Percentiles rank a stretch among this genome's conserved stretches.
phyloP scores from a whole-genome alignment of 2,329 filamentous ascomycete species.

The Byssoonygena ceratinophila region DNA sequence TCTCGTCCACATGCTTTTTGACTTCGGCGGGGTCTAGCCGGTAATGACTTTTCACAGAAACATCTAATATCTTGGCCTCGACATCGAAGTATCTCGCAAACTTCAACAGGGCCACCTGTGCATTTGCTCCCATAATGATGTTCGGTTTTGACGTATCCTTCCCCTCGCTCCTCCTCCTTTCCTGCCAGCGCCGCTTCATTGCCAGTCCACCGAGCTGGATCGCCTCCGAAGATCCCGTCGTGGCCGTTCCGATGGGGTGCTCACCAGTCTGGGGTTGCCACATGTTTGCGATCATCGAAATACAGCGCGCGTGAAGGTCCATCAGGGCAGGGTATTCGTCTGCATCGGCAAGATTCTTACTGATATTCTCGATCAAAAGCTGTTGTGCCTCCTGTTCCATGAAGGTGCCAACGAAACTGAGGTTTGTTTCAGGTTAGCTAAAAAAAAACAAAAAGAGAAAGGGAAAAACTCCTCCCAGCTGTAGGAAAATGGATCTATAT shows the following conservation, averaged over 20 bases:
- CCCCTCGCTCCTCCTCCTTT: constrained; percentile 48
- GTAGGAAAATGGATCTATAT: too few species aligned
- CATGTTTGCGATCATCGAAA: constrained; percentile 57
- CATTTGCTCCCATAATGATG: constrained; percentile 64
- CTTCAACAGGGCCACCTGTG: constrained; percentile 62
- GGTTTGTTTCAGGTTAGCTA: neutral
- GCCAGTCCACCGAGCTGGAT: constrained; percentile 60
- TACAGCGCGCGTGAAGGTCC: constrained; percentile 55
- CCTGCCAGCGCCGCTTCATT: constrained; percentile 67
- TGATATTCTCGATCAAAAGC: constrained; percentile 57
- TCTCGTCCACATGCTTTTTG: constrained; percentile 59
- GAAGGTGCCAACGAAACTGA: constrained; percentile 59
- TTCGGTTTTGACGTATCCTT: constrained; percentile 57
- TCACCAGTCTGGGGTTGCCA: constrained; percentile 54
- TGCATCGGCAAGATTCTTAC: constrained; percentile 62
- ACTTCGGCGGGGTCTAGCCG: constrained; percentile 55
- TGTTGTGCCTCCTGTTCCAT: constrained; percentile 57
- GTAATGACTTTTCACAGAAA: constrained; percentile 50
- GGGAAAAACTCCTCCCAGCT: too few species aligned
- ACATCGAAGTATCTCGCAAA: constrained; percentile 64
- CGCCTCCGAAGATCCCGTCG: constrained; percentile 60
- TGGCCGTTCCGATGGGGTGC: constrained; percentile 57
- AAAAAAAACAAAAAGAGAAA: too few species aligned
- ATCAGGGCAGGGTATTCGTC: constrained; percentile 54
- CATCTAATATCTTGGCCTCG: constrained; percentile 54